phyloP scores from a whole-genome alignment of 1,139 yeast genomes.

The Protomyces inouyei region DNA sequence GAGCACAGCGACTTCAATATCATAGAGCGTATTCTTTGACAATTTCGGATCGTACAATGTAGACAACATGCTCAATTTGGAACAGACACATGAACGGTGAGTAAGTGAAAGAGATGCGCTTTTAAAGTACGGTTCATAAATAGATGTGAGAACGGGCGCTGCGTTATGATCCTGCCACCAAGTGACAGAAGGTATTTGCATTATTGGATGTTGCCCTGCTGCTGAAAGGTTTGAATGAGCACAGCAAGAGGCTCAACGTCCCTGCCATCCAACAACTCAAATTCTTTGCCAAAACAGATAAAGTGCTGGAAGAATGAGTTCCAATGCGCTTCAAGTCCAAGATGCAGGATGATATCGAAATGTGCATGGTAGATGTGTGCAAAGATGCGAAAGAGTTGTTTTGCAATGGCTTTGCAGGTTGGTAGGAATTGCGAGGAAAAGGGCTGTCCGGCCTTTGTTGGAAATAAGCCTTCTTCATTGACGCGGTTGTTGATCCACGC shows the following conservation, averaged over 20 bases:
- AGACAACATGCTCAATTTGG: no score
- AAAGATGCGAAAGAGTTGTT: conserved; percentile 94
- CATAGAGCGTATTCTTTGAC: no score
- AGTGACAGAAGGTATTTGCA: not conserved
- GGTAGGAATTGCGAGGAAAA: conserved; percentile 81
- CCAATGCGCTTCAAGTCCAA: conserved; percentile 95
- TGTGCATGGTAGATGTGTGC: conserved; percentile 94
- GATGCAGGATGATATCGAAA: conserved; percentile 82
- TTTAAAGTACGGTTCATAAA: no score
- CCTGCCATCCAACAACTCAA: conserved; percentile 66
- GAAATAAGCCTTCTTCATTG: conserved; percentile 83
- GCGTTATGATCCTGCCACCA: no score
- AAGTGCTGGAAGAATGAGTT: conserved; percentile 97
- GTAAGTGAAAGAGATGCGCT: no score
- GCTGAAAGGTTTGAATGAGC: conserved; percentile 67
- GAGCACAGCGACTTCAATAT: no score
- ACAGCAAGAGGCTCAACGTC: conserved; percentile 77
- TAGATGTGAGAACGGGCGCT: no score
- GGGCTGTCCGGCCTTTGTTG: conserved; percentile 77
- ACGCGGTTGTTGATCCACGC: conserved; percentile 86
- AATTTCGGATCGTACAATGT: no score
- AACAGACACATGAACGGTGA: no score
- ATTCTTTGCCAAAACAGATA: conserved; percentile 78
- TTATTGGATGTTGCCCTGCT: conserved; percentile 66
- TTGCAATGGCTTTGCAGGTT: conserved; percentile 77